These are phyloP conservation scores for Phytophthora pisi DNA, from an alignment of 352 stramenopile species.

Conservation along the genomic window DNA sequence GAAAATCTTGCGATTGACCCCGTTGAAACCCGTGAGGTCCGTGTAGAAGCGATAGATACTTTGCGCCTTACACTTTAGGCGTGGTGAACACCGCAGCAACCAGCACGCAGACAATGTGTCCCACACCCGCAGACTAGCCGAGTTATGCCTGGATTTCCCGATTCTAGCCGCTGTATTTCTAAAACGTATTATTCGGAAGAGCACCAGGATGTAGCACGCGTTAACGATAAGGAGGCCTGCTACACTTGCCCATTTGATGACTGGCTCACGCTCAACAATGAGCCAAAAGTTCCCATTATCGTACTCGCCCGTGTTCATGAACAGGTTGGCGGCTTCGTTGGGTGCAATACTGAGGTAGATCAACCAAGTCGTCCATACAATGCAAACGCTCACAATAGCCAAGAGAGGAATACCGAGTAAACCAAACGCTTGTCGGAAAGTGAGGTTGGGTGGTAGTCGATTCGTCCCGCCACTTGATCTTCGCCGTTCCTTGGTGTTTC, in stretches of 20 bases:
- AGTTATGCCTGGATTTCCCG: neutral
- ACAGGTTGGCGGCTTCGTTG: conserved; percentile 37
- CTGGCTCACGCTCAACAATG: conserved; percentile 15
- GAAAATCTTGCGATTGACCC: conserved; percentile 29
- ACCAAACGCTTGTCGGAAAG: conserved; percentile 29
- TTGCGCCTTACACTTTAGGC: neutral
- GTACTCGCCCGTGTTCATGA: conserved; percentile 45
- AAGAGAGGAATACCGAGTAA: conserved; percentile 22
- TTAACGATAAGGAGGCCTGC: conserved; percentile 15
- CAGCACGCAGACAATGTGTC: neutral
- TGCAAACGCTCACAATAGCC: conserved; percentile 14
- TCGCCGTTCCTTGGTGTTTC: neutral
- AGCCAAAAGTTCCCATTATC: conserved; percentile 48
- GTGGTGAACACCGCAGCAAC: conserved; percentile 1
- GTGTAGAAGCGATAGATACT: conserved; percentile 7
- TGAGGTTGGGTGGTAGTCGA: neutral
- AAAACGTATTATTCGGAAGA: conserved; percentile 21
- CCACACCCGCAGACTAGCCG: neutral
- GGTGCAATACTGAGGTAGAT: conserved; percentile 31
- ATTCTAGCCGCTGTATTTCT: neutral
- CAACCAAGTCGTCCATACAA: conserved; percentile 38
- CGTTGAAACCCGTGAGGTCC: conserved; percentile 29
- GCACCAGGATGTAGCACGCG: conserved; percentile 11
- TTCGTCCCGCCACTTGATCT: neutral
- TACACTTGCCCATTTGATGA: conserved; percentile 15